Evolutionary conservation across 768 basidiomycete genomes (phyloP).

Genomic region (Boletus huronensis): DNA sequence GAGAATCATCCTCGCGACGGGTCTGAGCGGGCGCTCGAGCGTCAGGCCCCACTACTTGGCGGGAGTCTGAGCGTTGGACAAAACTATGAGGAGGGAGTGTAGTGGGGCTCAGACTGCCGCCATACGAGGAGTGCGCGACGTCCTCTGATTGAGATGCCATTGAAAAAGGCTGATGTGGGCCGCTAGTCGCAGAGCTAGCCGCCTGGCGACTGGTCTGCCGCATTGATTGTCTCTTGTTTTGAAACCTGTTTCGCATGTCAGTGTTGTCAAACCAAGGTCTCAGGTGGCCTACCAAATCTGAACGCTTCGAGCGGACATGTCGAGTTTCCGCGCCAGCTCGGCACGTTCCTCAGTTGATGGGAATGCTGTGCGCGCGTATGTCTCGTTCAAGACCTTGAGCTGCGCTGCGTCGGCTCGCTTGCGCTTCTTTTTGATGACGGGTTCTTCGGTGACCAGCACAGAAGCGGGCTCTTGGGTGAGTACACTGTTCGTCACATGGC

Average conservation of each 20-base stretch:
- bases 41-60: slow-evolving; percentile 32
- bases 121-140: slow-evolving; percentile 35
- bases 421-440: slow-evolving; percentile 84
- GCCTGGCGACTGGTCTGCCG: slow-evolving; percentile 70
- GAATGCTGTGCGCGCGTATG: slow-evolving; percentile 77
- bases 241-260: slow-evolving; percentile 58
- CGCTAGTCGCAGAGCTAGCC: slow-evolving; percentile 41
- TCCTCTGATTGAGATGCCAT: slow-evolving; percentile 36
- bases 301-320: slow-evolving; percentile 82
- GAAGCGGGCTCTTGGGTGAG: slow-evolving; percentile 34
- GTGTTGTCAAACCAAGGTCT: slow-evolving; percentile 12
- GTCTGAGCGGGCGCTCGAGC: slow-evolving; percentile 28
- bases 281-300: slow-evolving; percentile 68
- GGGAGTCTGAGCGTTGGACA: slow-evolving; percentile 40
- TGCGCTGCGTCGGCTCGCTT: slow-evolving; percentile 81
- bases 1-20: slow-evolving; percentile 47
- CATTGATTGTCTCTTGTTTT: slow-evolving; percentile 84
- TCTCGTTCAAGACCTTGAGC: slow-evolving; percentile 76
- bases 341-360: slow-evolving; percentile 86
- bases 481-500: slow-evolving; percentile 27
- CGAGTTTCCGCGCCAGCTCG: slow-evolving; percentile 68
- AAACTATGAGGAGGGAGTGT: slow-evolving; percentile 35
- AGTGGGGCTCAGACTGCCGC: slow-evolving; percentile 32
- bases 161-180: slow-evolving; percentile 49
- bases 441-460: slow-evolving; percentile 49